phyloP scores from a whole-genome alignment of 257 asterid genomes.

The Linaria vulgaris region DNA sequence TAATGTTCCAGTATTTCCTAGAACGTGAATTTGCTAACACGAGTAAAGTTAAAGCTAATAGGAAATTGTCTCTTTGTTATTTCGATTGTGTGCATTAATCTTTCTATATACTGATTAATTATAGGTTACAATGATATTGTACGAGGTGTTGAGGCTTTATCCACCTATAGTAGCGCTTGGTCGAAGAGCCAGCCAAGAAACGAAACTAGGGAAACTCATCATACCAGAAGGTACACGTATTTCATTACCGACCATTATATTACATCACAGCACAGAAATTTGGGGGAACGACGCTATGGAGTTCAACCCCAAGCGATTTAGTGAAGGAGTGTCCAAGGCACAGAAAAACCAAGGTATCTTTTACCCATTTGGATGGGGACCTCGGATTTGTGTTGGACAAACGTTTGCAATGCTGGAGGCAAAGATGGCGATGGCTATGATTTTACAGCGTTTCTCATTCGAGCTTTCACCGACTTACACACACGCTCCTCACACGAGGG shows the following conservation, averaged over 20 bases:
- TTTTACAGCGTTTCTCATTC: not conserved
- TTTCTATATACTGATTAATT: too few relatives aligned
- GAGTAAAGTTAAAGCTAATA: too few relatives aligned
- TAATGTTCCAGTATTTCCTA: not conserved
- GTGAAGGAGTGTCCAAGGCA: slow-evolving; percentile 14
- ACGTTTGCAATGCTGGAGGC: slow-evolving; percentile 11
- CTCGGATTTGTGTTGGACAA: slow-evolving; percentile 12
- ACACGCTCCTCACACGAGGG: slow-evolving; percentile 5
- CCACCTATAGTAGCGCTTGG: not conserved
- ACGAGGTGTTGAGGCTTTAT: slow-evolving; percentile 12
- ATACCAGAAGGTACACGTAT: slow-evolving; percentile 10
- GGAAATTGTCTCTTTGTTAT: too few relatives aligned
- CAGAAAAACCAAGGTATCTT: slow-evolving; percentile 10
- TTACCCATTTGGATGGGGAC: slow-evolving; percentile 20
- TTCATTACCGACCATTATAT: not conserved
- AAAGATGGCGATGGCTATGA: slow-evolving; percentile 12
- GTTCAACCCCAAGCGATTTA: slow-evolving; percentile 6
- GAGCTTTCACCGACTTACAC: slow-evolving; percentile 11
- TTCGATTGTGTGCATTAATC: too few relatives aligned
- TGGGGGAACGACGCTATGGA: slow-evolving; percentile 22
- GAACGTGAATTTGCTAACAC: not conserved
- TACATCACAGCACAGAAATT: not conserved
- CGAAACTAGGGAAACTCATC: slow-evolving; percentile 2
- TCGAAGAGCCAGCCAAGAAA: slow-evolving; percentile 3
- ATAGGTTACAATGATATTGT: slow-evolving; percentile 5